These are phyloP conservation scores for Tylopilus balloui DNA, from an alignment of 768 basidiomycete species.

Conservation along the genomic window DNA sequence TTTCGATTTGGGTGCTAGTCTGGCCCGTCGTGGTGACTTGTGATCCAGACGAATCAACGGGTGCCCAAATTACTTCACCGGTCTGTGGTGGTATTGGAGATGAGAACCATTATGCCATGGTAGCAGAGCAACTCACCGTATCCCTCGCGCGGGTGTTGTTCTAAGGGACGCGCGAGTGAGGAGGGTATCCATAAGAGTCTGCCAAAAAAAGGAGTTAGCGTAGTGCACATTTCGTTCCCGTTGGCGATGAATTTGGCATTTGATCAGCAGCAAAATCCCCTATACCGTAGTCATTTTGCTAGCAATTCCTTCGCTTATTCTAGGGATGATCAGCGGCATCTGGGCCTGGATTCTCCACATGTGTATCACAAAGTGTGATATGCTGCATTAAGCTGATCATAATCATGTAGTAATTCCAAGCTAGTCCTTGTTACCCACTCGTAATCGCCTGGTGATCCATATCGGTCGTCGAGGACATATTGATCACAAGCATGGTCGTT, in stretches of 20 bases:
- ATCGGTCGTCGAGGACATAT: conserved; percentile 41
- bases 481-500: conserved; percentile 16
- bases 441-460: conserved; percentile 46
- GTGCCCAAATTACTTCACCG: too few species aligned
- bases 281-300: conserved; percentile 33
- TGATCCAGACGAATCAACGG: too few species aligned
- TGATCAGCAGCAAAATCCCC: conserved; percentile 18
- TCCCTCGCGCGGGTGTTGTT: too few species aligned
- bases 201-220: background rate
- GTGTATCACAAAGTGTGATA: conserved; percentile 28
- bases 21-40: too few species aligned
- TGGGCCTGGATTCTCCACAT: conserved; percentile 39
- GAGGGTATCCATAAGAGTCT: background rate
- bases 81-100: too few species aligned
- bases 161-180: background rate
- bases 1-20: too few species aligned
- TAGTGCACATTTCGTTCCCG: background rate
- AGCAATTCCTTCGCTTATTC: conserved; percentile 38
- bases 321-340: conserved; percentile 42
- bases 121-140: too few species aligned
- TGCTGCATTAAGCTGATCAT: background rate
- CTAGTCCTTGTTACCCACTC: conserved; percentile 37
- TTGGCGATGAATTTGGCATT: conserved; percentile 29
- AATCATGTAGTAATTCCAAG: conserved; percentile 33
- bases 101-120: too few species aligned